These are phyloP conservation scores for Nicotiana paniculata DNA, from an alignment of 257 asterid species.

Conservation along the genomic window DNA sequence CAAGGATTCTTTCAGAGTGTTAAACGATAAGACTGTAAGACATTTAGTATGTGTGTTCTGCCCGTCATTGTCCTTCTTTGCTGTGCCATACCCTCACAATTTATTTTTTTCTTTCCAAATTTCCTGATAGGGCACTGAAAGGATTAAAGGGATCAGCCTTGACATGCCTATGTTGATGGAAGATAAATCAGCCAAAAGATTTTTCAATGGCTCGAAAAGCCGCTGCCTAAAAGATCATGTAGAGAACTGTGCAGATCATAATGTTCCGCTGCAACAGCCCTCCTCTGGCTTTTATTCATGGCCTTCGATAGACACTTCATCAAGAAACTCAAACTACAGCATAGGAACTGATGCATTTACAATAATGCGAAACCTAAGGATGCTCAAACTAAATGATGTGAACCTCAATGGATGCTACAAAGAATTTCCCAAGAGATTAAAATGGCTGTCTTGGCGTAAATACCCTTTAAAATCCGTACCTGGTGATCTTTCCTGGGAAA, in stretches of 20 bases:
- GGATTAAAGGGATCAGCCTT: constrained; percentile 13
- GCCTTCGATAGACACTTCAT: neutral
- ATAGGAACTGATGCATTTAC: constrained; percentile 13
- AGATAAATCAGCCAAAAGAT: neutral
- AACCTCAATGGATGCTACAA: constrained; percentile 13
- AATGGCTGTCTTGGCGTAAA: constrained; percentile 14
- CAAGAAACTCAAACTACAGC: neutral
- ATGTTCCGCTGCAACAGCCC: neutral
- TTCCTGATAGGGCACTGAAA: constrained; percentile 16
- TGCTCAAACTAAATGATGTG: constrained; percentile 14
- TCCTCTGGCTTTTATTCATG: neutral
- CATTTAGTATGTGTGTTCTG: neutral
- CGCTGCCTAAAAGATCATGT: neutral
- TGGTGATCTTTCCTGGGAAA: constrained; percentile 9
- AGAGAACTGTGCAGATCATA: neutral
- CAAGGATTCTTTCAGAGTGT: constrained; percentile 1
- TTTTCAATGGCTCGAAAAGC: neutral
- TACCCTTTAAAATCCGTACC: constrained; percentile 12
- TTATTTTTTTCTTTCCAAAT: neutral
- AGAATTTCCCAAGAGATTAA: constrained; percentile 14
- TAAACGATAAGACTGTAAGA: neutral
- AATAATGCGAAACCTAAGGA: constrained; percentile 9
- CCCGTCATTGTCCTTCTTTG: neutral
- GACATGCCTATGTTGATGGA: constrained; percentile 8
- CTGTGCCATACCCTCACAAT: neutral